Percentiles rank a stretch among this genome's conserved stretches.
phyloP scores from a whole-genome alignment of 139 green algal genomes.

The Tetradesmus lagerheimii region DNA sequence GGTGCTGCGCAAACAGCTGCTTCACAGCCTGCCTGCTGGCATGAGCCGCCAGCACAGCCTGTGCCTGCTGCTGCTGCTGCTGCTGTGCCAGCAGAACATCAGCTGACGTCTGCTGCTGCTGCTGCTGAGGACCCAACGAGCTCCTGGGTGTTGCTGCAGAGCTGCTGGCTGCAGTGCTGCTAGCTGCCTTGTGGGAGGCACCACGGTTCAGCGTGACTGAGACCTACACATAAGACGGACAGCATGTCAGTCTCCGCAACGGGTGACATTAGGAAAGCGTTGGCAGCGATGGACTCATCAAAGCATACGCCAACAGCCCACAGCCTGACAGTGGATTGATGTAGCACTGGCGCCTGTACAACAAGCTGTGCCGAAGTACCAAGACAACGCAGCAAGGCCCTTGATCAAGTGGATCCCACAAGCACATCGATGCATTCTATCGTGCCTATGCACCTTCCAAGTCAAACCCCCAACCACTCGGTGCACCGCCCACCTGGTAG shows the following conservation, averaged over 20 bases:
- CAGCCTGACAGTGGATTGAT: no score
- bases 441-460: no score
- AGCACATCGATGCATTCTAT: no score
- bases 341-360: no score
- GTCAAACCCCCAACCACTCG: no score
- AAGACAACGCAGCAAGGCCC: no score
- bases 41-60: not conserved
- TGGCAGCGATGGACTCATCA: no score
- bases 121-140: not conserved
- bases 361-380: no score
- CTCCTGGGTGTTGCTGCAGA: not conserved
- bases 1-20: conserved; percentile 14
- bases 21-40: conserved; percentile 9
- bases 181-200: not conserved
- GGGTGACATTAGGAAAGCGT: not conserved
- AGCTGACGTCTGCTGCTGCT: conserved; percentile 3
- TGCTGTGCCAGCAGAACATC: not conserved
- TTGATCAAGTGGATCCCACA: no score
- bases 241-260: no score
- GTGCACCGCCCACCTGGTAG: conserved; percentile 75
- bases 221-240: not conserved
- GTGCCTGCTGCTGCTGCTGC: not conserved
- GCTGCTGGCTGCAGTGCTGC: not conserved
- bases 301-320: not conserved
- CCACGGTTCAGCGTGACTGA: not conserved